Conservation (phyloP, 495 filamentous ascomycete genomes). For the Aspergillus affinis region DNA sequence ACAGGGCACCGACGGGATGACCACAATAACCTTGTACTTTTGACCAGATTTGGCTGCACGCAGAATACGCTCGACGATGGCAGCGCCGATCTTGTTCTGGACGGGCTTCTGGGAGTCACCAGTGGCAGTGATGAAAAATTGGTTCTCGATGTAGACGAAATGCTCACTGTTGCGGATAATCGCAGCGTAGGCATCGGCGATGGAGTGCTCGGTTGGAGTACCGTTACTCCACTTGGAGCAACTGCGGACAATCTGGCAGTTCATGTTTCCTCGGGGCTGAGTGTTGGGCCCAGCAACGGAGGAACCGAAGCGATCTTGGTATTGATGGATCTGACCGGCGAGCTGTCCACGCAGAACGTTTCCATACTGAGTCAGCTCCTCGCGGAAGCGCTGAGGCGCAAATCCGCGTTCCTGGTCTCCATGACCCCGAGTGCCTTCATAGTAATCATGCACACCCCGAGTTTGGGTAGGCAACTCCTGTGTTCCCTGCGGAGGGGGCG, state of each 20-base stretch:
- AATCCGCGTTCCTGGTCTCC: constrained; percentile 36
- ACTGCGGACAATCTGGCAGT: constrained; percentile 69
- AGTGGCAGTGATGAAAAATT: constrained; percentile 97
- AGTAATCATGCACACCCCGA: constrained; percentile 41
- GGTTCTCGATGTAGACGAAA: constrained; percentile 94
- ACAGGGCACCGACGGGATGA: constrained; percentile 85
- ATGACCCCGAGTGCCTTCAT: constrained; percentile 25
- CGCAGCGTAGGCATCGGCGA: constrained; percentile 83
- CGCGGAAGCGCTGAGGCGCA: constrained; percentile 31
- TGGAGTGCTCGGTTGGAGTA: constrained; percentile 73
- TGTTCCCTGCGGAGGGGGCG: constrained; percentile 39
- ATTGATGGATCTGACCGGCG: constrained; percentile 49
- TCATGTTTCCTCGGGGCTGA: constrained; percentile 49
- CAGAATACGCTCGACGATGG: constrained; percentile 84
- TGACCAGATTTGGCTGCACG: constrained; percentile 70
- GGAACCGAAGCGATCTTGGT: constrained; percentile 39
- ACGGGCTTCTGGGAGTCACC: constrained; percentile 73
- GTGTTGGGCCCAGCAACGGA: constrained; percentile 25
- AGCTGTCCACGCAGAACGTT: constrained; percentile 43
- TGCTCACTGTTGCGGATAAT: constrained; percentile 78
- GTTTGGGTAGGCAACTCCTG: constrained; percentile 27
- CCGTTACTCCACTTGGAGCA: constrained; percentile 73
- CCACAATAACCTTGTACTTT: constrained; percentile 79
- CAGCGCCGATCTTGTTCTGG: constrained; percentile 81
- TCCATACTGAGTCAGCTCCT: constrained; percentile 38